Evolutionary conservation across 2,329 filamentous ascomycete genomes (phyloP).

Genomic region (Sclerotinia spermophila): DNA sequence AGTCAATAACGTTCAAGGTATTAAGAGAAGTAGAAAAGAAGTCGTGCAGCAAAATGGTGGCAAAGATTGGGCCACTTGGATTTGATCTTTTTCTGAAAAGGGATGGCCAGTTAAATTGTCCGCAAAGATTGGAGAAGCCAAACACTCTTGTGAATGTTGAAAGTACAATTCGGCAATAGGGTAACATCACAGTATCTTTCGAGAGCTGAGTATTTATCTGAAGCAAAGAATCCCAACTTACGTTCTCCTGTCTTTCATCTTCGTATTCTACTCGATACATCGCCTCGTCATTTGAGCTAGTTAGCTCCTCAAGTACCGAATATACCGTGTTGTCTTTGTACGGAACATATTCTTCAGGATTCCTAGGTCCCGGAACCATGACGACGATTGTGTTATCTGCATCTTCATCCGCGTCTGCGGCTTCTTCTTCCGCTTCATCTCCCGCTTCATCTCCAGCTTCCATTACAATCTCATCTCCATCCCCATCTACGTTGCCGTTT

Average conservation of each 20-base stretch:
- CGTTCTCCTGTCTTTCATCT: slow-evolving; percentile 35
- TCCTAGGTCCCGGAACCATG: slow-evolving; percentile 28
- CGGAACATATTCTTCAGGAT: slow-evolving; percentile 33
- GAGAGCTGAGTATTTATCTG: background rate
- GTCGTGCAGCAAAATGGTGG: background rate
- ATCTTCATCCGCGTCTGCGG: background rate
- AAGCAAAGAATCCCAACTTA: slow-evolving; percentile 29
- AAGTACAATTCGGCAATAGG: background rate
- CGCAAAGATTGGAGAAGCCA: background rate
- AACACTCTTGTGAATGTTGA: background rate
- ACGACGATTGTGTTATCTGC: slow-evolving; percentile 26
- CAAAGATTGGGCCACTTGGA: background rate
- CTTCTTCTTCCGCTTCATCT: background rate
- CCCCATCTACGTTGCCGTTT: background rate
- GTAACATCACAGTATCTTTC: background rate
- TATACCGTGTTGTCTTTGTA: slow-evolving; percentile 36
- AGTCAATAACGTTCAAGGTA: background rate
- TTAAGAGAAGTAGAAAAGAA: background rate
- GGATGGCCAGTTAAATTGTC: background rate
- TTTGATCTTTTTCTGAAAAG: background rate
- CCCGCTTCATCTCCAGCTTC: background rate
- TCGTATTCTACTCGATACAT: slow-evolving; percentile 36
- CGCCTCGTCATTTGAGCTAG: slow-evolving; percentile 22
- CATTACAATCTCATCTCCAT: background rate
- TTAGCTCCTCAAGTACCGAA: slow-evolving; percentile 29